A percentile compares a stretch with the other conserved stretches of the same genome.
Conservation (phyloP, 1,284 basidiomycete species). For the Xerocomus nothofagi region DNA sequence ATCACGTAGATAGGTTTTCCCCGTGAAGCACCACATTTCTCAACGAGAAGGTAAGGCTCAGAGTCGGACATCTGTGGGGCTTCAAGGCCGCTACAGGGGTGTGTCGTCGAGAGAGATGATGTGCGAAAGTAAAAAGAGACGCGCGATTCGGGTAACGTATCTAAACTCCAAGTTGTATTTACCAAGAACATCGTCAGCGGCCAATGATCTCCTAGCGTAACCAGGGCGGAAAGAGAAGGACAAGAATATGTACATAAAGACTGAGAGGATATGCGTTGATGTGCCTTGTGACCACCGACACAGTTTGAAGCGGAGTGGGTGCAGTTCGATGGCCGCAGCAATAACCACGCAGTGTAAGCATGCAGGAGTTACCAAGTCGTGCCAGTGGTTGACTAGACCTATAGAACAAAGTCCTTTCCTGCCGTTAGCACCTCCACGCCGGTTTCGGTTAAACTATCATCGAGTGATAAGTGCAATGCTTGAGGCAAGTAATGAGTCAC, state of each 20-base stretch:
- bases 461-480: conserved; percentile 16
- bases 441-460: conserved; percentile 81
- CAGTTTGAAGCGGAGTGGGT: conserved; percentile 20
- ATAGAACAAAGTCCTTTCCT: conserved; percentile 43
- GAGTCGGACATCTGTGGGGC: conserved; percentile 31
- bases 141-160: conserved; percentile 31
- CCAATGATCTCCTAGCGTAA: conserved; percentile 28
- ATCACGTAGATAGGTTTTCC: conserved; percentile 46
- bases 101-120: conserved; percentile 16
- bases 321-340: conserved; percentile 16
- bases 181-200: conserved; percentile 28
- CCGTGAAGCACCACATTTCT: conserved; percentile 41
- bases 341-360: conserved; percentile 21
- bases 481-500: conserved; percentile 32
- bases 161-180: conserved; percentile 28
- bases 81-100: conserved; percentile 7
- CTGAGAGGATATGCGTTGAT: conserved; percentile 22
- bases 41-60: conserved; percentile 41
- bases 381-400: conserved; percentile 19
- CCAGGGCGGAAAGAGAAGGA: conserved; percentile 26
- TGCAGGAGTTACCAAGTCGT: too few species aligned
- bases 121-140: conserved; percentile 31
- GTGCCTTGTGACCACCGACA: conserved; percentile 24
- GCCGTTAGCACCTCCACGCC: conserved; percentile 90
- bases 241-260: conserved; percentile 35